Base-by-base conservation (phyloP, 345 rosid genomes). In the Arabidopsis suecica region DNA sequence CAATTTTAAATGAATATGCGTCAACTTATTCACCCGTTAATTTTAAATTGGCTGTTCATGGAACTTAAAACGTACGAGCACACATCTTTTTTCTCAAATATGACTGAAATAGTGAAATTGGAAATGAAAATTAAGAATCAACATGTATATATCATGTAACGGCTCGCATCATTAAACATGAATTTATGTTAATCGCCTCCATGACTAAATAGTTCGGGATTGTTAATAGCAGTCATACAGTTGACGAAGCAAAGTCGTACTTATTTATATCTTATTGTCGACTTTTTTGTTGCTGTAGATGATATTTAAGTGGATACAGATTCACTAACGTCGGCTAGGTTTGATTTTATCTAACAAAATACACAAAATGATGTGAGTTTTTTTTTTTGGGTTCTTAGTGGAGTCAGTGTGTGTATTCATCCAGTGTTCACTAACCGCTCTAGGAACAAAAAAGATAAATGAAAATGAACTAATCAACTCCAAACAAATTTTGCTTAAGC, bases 151-250 rank as follows among this genome's bases (percentile, higher is more conserved):
- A 16, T 16, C 18, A 16, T 16, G 18, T 16, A 16, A 16, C 18
- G 18, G 18, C 18, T 16, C 18, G 18, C 18, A 16, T 16, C 18
- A 16, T 16, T 28, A 28, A 28, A 28, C 32, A 48, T 66, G 5
- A 22, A 18, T 14, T 25, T 22, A 37, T 74, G 78, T 47, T 74
- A 74, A 74, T 66, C 67, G 72, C 51, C 72, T 37, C 72, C 72
- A 74, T 74, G 73, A 72, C 63, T 50, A 60, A 41, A 69, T 47
- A 6, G 14, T 13, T 44, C 16, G 11, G 23, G 8, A 3, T 55
- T 51, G 49, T 12, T 66, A 54, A 28, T 28, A 40, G 7, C 61
- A 23, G 37, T 44, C 9, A 42, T 57, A 57, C 8, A 34, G 25
- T 67, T 65, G 59, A 74, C 72, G 32, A 47, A 65, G 28, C 50